A percentile compares a stretch with the other conserved stretches of the same genome.
Conservation (phyloP, 345 rosid species). For the Syzygium oleosum region DNA sequence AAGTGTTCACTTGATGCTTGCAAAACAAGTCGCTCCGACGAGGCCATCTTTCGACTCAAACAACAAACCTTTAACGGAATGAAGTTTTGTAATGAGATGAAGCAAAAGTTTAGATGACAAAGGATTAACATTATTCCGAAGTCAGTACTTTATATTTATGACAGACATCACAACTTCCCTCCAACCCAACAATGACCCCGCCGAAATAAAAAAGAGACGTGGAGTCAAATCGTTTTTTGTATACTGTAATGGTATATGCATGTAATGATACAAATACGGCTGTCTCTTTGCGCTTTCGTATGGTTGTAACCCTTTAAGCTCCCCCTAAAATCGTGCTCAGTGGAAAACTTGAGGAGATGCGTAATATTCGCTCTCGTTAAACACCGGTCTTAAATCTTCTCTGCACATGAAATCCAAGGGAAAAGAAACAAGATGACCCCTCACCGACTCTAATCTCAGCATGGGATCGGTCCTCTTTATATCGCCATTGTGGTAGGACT, state of each 20-base stretch:
- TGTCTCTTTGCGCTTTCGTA: background rate
- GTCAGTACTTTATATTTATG: background rate
- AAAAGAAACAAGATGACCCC: slow-evolving; percentile 88
- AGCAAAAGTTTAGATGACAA: background rate
- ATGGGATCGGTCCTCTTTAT: slow-evolving; percentile 41
- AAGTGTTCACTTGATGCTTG: background rate
- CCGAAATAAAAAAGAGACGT: background rate
- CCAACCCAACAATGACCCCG: background rate
- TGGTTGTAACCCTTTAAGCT: background rate
- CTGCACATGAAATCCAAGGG: slow-evolving; percentile 90
- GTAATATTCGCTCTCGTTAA: slow-evolving; percentile 92
- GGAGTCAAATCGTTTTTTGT: background rate
- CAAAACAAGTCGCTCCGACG: background rate
- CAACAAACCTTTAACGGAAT: background rate
- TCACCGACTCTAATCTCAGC: slow-evolving; percentile 55
- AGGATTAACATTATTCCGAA: background rate
- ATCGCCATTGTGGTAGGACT: slow-evolving; percentile 59
- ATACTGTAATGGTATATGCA: background rate
- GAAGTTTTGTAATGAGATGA: background rate
- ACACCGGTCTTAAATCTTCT: slow-evolving; percentile 92
- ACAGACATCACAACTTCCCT: background rate
- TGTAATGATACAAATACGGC: background rate
- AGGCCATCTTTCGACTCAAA: background rate
- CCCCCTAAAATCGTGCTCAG: slow-evolving; percentile 9
- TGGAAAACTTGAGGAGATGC: slow-evolving; percentile 93